A percentile compares a stretch with the other conserved stretches of the same genome.
Evolutionary conservation across 2,329 filamentous ascomycete genomes (phyloP).

Genomic region (Fusarium palustre): DNA sequence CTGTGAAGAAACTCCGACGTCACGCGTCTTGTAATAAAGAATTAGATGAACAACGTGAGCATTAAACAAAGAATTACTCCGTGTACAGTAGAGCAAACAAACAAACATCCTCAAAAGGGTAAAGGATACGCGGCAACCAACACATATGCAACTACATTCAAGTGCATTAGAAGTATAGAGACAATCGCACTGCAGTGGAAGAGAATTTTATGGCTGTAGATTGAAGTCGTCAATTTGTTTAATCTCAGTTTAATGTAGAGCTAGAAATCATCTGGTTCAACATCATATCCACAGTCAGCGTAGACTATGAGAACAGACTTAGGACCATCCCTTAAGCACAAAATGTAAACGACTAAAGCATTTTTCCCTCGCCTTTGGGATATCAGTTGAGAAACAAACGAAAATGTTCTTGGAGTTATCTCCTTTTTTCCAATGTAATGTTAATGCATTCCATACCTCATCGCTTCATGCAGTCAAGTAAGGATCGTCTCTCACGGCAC

Average conservation of each 20-base stretch:
- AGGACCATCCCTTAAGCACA: constrained; percentile 8
- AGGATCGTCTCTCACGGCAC: constrained; percentile 42
- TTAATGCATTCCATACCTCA: constrained; percentile 31
- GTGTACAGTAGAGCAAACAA: not conserved
- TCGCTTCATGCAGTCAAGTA: constrained; percentile 42
- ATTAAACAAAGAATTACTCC: not conserved
- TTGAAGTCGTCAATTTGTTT: constrained; percentile 31
- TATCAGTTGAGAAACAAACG: constrained; percentile 33
- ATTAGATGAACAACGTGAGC: not conserved
- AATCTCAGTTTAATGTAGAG: constrained; percentile 32
- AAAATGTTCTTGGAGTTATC: constrained; percentile 29
- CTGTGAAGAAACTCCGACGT: constrained; percentile 20
- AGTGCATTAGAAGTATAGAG: not conserved
- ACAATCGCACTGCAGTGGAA: not conserved
- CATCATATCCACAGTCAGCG: constrained; percentile 42
- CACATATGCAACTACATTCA: not conserved
- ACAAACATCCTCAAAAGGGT: not conserved
- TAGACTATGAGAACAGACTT: constrained; percentile 19
- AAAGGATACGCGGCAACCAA: not conserved
- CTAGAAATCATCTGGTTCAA: constrained; percentile 37
- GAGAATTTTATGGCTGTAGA: not conserved
- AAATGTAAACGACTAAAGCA: constrained; percentile 5
- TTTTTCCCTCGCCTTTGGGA: constrained; percentile 3
- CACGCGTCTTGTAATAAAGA: constrained; percentile 1
- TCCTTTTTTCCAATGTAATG: constrained; percentile 34